phyloP scores from a whole-genome alignment of 2,329 filamentous ascomycete genomes.

The Stachybotrys chartarum region DNA sequence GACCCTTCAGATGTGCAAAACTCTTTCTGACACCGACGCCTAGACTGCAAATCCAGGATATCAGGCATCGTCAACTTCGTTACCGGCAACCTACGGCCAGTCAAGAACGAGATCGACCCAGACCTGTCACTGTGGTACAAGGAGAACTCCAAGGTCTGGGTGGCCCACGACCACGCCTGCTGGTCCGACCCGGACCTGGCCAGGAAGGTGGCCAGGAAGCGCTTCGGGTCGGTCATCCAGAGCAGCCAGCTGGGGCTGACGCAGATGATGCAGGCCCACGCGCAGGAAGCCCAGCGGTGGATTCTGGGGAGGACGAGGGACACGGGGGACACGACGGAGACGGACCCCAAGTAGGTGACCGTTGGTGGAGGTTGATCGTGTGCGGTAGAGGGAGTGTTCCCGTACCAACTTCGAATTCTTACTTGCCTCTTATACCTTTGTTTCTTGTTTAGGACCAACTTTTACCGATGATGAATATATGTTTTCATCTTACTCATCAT shows the following conservation, averaged over 20 bases:
- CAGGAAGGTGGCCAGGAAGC: slow-evolving; percentile 51
- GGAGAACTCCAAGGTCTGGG: slow-evolving; percentile 71
- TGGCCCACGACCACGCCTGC: slow-evolving; percentile 66
- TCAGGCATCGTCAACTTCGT: slow-evolving; percentile 76
- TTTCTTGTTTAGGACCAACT: background rate
- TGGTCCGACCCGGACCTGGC: slow-evolving; percentile 60
- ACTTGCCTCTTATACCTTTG: background rate
- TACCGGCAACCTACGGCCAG: slow-evolving; percentile 65
- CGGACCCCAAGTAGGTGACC: slow-evolving; percentile 5
- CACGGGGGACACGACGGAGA: slow-evolving; percentile 33
- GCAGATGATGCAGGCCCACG: slow-evolving; percentile 51
- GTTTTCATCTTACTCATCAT: no score
- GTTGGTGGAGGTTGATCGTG: background rate
- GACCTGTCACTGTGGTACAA: slow-evolving; percentile 76
- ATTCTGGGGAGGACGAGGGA: slow-evolving; percentile 33
- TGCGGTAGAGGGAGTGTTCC: background rate
- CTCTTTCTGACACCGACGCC: background rate
- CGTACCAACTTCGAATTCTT: background rate
- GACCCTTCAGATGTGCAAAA: background rate
- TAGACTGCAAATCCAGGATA: slow-evolving; percentile 60
- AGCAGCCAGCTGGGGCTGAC: slow-evolving; percentile 42
- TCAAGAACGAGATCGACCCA: slow-evolving; percentile 73
- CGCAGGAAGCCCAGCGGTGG: slow-evolving; percentile 43
- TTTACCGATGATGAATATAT: no score
- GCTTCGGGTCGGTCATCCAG: slow-evolving; percentile 51